These are phyloP conservation scores for Penicillium capsulatum DNA, from an alignment of 2,329 filamentous ascomycete genomes.

Conservation along the genomic window DNA sequence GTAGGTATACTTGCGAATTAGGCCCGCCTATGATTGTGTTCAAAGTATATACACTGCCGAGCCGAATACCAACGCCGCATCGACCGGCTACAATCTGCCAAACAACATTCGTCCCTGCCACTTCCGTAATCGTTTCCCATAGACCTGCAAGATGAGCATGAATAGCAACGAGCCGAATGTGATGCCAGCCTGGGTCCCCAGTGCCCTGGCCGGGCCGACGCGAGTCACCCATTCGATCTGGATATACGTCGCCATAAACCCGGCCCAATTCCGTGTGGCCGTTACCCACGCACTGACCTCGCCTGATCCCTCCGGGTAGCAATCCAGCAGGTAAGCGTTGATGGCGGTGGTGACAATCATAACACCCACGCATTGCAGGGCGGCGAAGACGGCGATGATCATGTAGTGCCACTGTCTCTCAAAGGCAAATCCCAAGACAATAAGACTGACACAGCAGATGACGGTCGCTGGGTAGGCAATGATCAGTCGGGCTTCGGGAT, in stretches of 20 bases:
- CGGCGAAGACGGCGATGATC: conserved; percentile 46
- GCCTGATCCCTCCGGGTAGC: conserved; percentile 37
- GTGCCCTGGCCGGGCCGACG: conserved; percentile 41
- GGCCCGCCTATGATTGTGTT: no score
- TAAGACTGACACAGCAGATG: conserved; percentile 13
- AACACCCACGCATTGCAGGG: conserved; percentile 52
- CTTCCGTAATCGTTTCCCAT: conserved; percentile 34
- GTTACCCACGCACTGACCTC: conserved; percentile 47
- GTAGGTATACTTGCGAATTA: no score
- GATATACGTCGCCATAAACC: conserved; percentile 42
- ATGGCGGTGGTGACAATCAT: conserved; percentile 53
- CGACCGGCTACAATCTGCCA: conserved; percentile 1
- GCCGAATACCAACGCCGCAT: no score
- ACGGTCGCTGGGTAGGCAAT: conserved; percentile 42
- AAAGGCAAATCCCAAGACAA: conserved; percentile 49
- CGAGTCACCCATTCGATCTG: conserved; percentile 49
- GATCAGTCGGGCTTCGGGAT: conserved; percentile 53
- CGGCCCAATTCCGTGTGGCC: conserved; percentile 46
- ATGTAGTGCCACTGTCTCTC: conserved; percentile 48
- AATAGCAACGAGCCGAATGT: conserved; percentile 35
- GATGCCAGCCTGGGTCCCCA: conserved; percentile 46
- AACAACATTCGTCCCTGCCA: conserved; percentile 31
- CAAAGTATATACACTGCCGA: no score
- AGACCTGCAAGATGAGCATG: conserved; percentile 33
- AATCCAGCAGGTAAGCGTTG: conserved; percentile 50